Base-by-base conservation (phyloP, 441 rosid genomes). In the California macrophylla region DNA sequence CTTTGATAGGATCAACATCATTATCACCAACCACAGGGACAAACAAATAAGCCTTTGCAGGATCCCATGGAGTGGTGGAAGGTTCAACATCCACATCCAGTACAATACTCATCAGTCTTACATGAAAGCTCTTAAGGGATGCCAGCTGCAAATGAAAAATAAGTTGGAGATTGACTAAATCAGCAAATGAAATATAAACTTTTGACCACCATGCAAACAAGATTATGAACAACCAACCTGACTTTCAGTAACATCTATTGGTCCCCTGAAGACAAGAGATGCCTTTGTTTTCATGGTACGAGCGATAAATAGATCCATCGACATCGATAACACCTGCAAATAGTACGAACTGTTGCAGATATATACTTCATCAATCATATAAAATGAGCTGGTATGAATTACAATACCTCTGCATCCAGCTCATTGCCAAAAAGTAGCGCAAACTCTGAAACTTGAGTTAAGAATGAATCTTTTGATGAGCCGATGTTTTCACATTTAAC, bases 31-130 rank as follows among this genome's bases (percentile, higher is more conserved):
- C 82, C 88, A 95, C 76, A 74, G 99, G 99, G 76, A 91, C 89
- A 82, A 95, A 95, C 83, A 95, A 84, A 86, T 95, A 95, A 68
- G 99, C 96, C 86, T 95, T 95, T 68, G 91, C 89, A 81, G 93
- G 87, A 92, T 92, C 98, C 99, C 99, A 95, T 5, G 99, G 99
- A 77, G 99, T 95, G 62, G 97, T 90, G 82, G 95, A 85, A 78
- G 99, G 99, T 82, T 95, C 97, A 68, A 95, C 99, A 88, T 89
- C 96, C 91, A 95, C 99, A 62, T 95, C 99, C 82, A 95, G 78
- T 74, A 95, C 98, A 76, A 95, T 89, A 85, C 99, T 95, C 99
- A 95, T 95, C 84, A 95, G 81, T 76, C 99, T 83, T 69, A 95
- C 97, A 77, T 95, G 99, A 85, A 95, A 92, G 64, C 76, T 84